Evolutionary conservation across 345 rosid genomes (phyloP), one percentile per base, ranked within the genome.

Genomic region (Citrus maxima): DNA sequence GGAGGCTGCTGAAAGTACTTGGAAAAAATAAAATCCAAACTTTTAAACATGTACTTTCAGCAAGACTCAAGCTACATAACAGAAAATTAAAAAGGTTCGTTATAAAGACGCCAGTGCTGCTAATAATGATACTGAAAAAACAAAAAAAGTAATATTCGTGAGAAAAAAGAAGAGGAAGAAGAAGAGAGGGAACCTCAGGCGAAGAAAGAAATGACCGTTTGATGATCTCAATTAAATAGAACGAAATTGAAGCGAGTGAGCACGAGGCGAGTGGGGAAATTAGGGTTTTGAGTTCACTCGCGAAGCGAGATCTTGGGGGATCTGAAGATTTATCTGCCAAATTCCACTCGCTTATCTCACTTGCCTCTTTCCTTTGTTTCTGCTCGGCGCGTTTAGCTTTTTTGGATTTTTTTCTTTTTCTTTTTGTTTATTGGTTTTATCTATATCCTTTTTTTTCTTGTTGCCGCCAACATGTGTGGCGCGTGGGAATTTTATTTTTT

Each of bases 291-390:
- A 56, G 25, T 32, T 55, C 63, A 72, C 75, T 72, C 64, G 64
- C 75, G 24, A 22, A 62, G n/a, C 65, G 24, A 21, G 55, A 55
- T 25, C 59, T 13, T 55, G 58, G 13, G 37, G 61, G 55, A 28
- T 70, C 74, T 18, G 40, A 18, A 24, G 40, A 16, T 65, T 18
- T 35, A 24, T 40, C 72, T 40, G 55, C 25, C 25, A 27, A 28
- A 27, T 25, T 51, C 54, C 79, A 76, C 79, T 76, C 79, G 78
- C 78, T 64, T 49, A 6, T 49, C 61, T 5, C 70, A 63, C 70
- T 64, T 76, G 72, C 79, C 8, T 76, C 72, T 65, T 51, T 76
- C 2, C 25, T 24, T 24, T n/a, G 14, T 67, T 54, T 66, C 63
- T 35, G 55, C 38, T 34, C 72, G 32, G 79, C 79, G 79, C 79